A percentile compares a stretch with the other conserved stretches of the same genome.
These are phyloP conservation scores for Botrytis squamosa DNA, from an alignment of 2,329 filamentous ascomycete genomes.

Conservation along the genomic window DNA sequence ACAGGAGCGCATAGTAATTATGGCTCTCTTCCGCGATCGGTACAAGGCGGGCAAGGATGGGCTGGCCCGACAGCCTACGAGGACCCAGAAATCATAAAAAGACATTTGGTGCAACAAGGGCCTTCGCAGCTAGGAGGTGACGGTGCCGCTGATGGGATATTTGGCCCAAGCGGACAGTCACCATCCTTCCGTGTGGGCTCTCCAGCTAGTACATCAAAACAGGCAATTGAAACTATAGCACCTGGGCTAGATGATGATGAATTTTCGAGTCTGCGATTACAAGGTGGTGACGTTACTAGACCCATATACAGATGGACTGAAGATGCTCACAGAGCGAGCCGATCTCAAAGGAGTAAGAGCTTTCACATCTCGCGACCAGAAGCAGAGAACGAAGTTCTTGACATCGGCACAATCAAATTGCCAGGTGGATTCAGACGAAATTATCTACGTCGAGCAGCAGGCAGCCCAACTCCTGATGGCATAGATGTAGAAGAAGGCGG, in stretches of 20 bases:
- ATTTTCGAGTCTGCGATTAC: constrained; percentile 89
- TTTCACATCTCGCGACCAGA: constrained; percentile 76
- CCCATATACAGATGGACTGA: constrained; percentile 97
- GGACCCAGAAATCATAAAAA: constrained; percentile 85
- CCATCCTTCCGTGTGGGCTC: constrained; percentile 41
- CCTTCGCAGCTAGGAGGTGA: constrained; percentile 44
- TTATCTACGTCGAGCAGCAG: constrained; percentile 75
- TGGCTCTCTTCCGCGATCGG: constrained; percentile 66
- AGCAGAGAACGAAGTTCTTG: constrained; percentile 74
- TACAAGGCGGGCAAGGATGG: constrained; percentile 43
- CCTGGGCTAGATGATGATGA: constrained; percentile 63
- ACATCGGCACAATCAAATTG: constrained; percentile 88
- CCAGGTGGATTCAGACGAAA: constrained; percentile 93
- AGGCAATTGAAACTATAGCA: constrained; percentile 36
- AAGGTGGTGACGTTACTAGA: constrained; percentile 91
- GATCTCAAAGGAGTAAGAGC: constrained; percentile 79
- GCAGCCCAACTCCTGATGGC: constrained; percentile 54
- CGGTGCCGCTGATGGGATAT: constrained; percentile 29
- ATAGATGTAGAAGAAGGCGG: constrained; percentile 40
- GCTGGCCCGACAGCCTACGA: constrained; percentile 65
- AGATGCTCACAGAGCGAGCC: constrained; percentile 65
- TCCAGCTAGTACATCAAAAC: constrained; percentile 38
- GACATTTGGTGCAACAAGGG: constrained; percentile 79
- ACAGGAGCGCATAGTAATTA: constrained; percentile 67
- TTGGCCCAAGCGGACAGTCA: constrained; percentile 36